Conservation (phyloP, 1,284 basidiomycete species). For the Trichosporon coremiiforme region DNA sequence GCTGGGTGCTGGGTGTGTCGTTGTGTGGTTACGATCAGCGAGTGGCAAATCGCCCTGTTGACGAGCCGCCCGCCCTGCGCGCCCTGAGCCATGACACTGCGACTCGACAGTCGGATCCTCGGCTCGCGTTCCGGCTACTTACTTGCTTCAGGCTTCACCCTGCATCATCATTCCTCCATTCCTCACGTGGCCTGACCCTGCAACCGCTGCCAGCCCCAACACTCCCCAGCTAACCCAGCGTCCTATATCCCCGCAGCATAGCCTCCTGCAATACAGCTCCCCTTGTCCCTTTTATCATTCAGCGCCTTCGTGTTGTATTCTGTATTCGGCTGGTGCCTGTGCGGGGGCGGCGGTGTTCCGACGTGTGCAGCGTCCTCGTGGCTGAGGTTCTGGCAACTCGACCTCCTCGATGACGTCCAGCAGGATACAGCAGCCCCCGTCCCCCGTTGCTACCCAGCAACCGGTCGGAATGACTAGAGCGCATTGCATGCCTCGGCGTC, state of each 20-base stretch:
- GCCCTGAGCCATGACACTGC: background rate
- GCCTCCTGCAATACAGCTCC: background rate
- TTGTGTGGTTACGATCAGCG: conserved; percentile 12
- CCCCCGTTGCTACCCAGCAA: too few relatives aligned
- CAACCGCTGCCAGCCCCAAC: background rate
- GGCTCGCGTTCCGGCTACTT: conserved; percentile 1
- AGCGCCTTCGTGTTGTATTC: background rate
- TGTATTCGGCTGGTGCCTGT: background rate
- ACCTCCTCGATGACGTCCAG: too few relatives aligned
- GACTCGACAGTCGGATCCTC: background rate
- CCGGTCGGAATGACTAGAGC: background rate
- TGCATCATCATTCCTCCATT: background rate
- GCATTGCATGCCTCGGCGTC: background rate
- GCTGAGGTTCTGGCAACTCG: too few relatives aligned
- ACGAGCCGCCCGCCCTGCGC: background rate
- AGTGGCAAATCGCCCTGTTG: conserved; percentile 9
- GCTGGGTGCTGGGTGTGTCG: background rate
- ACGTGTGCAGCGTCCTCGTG: too few relatives aligned
- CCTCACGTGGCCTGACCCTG: background rate
- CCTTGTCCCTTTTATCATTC: background rate
- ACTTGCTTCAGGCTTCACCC: background rate
- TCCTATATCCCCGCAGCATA: background rate
- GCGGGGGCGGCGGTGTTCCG: too few relatives aligned
- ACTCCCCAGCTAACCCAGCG: background rate
- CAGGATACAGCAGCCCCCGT: too few relatives aligned